Base-by-base conservation (phyloP, 2,329 filamentous ascomycete genomes). In the Alternaria triticina region DNA sequence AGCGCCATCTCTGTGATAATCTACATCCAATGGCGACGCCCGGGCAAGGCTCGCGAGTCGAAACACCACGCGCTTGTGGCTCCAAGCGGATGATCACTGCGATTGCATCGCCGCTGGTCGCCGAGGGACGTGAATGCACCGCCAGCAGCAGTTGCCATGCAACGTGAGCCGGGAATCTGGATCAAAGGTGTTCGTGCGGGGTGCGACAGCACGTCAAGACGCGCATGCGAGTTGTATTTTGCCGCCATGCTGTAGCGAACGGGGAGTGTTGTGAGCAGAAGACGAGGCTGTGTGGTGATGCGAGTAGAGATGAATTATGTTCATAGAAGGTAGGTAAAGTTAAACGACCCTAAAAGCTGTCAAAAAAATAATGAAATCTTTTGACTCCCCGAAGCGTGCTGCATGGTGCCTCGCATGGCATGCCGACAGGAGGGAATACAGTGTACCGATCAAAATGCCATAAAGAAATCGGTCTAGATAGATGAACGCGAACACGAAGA, bases 361-460 rank as follows among this genome's bases (percentile, higher is more conserved):
- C 57, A 65, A 49, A 52, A 60, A 54, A 54, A 62, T 50, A 64
- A 67, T 57, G 56, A 64, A 58, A 69, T 66, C 62, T 74, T 72
- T 74, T 74, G 64, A 66, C 65, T 65, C 70, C 67, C 59, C 58
- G 56, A 54, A 57, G 57, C 68, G 69, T 70, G 64, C 64, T 64
- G 60, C 60, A 62, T 64, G 59, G 58, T 66, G 65, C 64, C 66
- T 65, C 55, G 60, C 61, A 69, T 66, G 70, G 64, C 64, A 65
- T 66, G 62, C 63, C 63, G 54, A 63, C 60, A 68, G 56, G 60
- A 64, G 59, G 64, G 68, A 72, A 77, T 62, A 75, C 68, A 73
- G 67, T 69, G 70, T 74, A 71, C 72, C 73, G 70, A 61, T 63
- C 68, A 71, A 63, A 62, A 77, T 77, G 73, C 75, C 74, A 68